phyloP scores from a whole-genome alignment of 2,329 filamentous ascomycete species.

The Neofusicoccum sp. region DNA sequence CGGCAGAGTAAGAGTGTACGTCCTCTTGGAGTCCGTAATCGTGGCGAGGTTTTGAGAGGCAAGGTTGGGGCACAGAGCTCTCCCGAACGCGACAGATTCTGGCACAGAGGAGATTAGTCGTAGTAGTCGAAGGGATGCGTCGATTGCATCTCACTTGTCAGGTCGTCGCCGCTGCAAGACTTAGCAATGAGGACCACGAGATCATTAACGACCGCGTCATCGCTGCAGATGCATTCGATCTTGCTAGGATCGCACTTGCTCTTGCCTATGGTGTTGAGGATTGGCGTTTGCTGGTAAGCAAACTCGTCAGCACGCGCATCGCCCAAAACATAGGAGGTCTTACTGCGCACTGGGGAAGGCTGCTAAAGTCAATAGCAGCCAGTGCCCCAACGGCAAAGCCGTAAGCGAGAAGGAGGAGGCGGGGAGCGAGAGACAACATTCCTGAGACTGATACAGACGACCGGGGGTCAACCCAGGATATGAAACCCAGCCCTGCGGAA shows the following conservation, averaged over 20 bases:
- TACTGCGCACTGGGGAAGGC: slow-evolving; percentile 19
- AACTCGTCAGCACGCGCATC: not conserved
- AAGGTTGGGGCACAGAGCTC: slow-evolving; percentile 2
- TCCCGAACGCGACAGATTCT: not conserved
- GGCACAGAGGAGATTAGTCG: not conserved
- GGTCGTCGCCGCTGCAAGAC: not conserved
- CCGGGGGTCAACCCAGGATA: not conserved
- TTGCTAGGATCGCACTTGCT: slow-evolving; percentile 20
- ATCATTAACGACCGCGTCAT: not conserved
- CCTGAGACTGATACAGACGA: not conserved
- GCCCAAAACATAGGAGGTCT: not conserved
- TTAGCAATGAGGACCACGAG: not conserved
- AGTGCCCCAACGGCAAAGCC: not conserved
- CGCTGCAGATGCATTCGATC: slow-evolving; percentile 17
- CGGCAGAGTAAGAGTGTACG: not conserved
- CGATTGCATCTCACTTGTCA: not conserved
- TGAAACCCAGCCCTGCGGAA: not conserved
- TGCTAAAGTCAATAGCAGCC: not conserved
- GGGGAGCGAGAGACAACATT: slow-evolving; percentile 12
- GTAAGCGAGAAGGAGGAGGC: not conserved
- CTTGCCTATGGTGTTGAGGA: slow-evolving; percentile 15
- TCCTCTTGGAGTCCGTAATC: not conserved
- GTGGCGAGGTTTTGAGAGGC: not conserved
- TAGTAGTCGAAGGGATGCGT: not conserved
- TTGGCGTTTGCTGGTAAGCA: slow-evolving; percentile 2